A percentile compares a stretch with the other conserved stretches of the same genome.
These are phyloP conservation scores for Eutypa lata DNA, from an alignment of 2,329 filamentous ascomycete genomes.

Conservation along the genomic window DNA sequence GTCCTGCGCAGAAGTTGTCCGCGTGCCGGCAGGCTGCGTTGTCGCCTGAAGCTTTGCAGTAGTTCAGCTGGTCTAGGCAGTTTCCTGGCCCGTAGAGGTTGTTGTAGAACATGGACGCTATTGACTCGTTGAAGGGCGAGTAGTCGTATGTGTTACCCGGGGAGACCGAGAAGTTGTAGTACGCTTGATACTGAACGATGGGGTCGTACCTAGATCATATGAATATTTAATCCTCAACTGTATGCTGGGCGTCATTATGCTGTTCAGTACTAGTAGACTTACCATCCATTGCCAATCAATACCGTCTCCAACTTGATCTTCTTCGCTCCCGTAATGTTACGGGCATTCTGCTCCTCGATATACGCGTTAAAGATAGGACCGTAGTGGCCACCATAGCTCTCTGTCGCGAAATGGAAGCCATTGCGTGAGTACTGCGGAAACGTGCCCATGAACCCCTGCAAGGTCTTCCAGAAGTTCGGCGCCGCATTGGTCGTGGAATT, in stretches of 20 bases:
- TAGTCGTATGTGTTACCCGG: conserved; percentile 58
- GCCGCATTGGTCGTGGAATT: conserved; percentile 52
- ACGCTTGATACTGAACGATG: conserved; percentile 52
- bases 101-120: conserved; percentile 52
- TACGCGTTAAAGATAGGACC: conserved; percentile 52
- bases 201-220: conserved; percentile 45
- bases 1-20: conserved; percentile 51
- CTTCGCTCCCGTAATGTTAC: conserved; percentile 39
- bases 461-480: conserved; percentile 57
- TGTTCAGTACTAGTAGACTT: too few species aligned
- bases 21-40: conserved; percentile 51
- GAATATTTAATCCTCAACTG: background rate
- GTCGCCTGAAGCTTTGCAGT: conserved; percentile 50
- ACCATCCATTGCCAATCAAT: conserved; percentile 55
- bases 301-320: conserved; percentile 48
- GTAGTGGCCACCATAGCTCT: conserved; percentile 58
- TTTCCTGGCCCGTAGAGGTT: conserved; percentile 59
- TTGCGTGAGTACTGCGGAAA: conserved; percentile 50
- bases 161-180: conserved; percentile 55
- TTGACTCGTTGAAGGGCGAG: conserved; percentile 46
- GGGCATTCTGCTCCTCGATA: conserved; percentile 43
- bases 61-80: conserved; percentile 54
- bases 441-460: conserved; percentile 62
- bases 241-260: too few species aligned
- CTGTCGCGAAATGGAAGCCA: conserved; percentile 53